Base-by-base conservation (phyloP, 306 rosid genomes). In the Prinsepia uniflora region DNA sequence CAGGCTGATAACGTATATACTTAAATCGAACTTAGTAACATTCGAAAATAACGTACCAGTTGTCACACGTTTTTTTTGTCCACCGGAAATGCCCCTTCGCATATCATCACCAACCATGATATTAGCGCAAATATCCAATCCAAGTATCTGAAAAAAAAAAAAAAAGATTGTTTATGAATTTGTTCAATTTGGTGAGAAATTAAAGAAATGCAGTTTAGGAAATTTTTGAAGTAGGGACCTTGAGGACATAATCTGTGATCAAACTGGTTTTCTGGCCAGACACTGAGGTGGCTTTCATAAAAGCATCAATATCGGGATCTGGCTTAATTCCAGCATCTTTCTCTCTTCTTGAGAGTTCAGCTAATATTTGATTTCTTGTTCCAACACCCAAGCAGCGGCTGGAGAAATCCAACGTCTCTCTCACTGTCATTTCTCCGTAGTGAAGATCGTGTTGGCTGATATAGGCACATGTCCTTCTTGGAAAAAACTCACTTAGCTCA, bases 21-120 rank as follows among this genome's bases (percentile, higher is more conserved):
- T 30, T 30, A 30, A 30, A 0, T 30, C 64, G 13, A 61, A 61
- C 15, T 17, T 61, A 34, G 10, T 36, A 61, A 8, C 22, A 61
- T 39, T 22, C 6, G 41, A 1, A 67, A 41, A 30, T 1, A 7
- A 61, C 34, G 41, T 74, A 85, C 90, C 87, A 0, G 90, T 88
- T 2, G 98, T 93, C 2, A 93, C 84, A 8, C 98, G 82, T 76
- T 93, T 93, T 77, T 87, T 88, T 72, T 93, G 88, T 18, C 98
- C 98, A 43, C 98, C 98, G 9, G 98, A 93, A 34, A 93, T 86
- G 22, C 98, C 98, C 1, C 98, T 81, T 70, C 84, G 34, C 94
- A 88, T 88, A 13, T 81, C 87, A 78, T 86, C 83, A 48, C 98
- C 98, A 19, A 93, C 90, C 71, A 87, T 72, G 20, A 86, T 90